Percentiles rank a stretch among this genome's conserved stretches.
These are phyloP conservation scores for Neofusicoccum ribis DNA, from an alignment of 2,329 filamentous ascomycete species.

Conservation along the genomic window DNA sequence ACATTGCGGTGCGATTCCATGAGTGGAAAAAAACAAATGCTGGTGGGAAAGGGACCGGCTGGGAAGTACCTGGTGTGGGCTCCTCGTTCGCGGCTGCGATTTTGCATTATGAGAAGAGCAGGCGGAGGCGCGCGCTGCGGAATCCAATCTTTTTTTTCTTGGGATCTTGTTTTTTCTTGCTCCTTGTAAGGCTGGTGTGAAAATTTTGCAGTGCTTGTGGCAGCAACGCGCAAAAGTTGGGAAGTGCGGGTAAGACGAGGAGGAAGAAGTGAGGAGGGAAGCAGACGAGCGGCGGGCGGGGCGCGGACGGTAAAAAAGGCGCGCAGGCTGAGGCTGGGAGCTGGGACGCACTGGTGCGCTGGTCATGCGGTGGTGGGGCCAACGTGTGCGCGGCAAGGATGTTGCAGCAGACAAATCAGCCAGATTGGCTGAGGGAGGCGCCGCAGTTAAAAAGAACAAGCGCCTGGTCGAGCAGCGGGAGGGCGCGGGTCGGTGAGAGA, in stretches of 20 bases:
- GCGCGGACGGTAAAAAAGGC: constrained; percentile 17
- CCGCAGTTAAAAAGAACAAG: constrained; percentile 16
- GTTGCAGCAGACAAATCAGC: constrained; percentile 7
- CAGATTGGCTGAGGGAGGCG: constrained; percentile 19
- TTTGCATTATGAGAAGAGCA: constrained; percentile 45
- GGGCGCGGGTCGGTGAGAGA: constrained; percentile 20
- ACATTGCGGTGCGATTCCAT: constrained; percentile 25
- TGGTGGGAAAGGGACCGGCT: constrained; percentile 33
- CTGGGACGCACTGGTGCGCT: constrained; percentile 16
- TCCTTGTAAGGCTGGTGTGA: background rate
- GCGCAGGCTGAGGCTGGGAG: constrained; percentile 17
- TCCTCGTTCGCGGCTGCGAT: constrained; percentile 43
- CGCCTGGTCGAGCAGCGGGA: constrained; percentile 17
- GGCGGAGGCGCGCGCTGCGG: constrained; percentile 29
- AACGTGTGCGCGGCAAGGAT: constrained; percentile 15
- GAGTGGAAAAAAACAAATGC: constrained; percentile 25
- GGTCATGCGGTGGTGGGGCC: constrained; percentile 21
- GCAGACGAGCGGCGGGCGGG: constrained; percentile 15
- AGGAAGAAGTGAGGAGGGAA: background rate
- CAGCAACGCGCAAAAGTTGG: background rate
- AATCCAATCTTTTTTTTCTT: constrained; percentile 9
- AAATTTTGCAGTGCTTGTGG: background rate
- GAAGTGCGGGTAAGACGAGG: constrained; percentile 2
- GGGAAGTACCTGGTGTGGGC: constrained; percentile 44
- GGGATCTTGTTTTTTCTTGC: constrained; percentile 1